Evolutionary conservation across 179 eudicot genomes (phyloP).

Genomic region (Actinidia arguta): DNA sequence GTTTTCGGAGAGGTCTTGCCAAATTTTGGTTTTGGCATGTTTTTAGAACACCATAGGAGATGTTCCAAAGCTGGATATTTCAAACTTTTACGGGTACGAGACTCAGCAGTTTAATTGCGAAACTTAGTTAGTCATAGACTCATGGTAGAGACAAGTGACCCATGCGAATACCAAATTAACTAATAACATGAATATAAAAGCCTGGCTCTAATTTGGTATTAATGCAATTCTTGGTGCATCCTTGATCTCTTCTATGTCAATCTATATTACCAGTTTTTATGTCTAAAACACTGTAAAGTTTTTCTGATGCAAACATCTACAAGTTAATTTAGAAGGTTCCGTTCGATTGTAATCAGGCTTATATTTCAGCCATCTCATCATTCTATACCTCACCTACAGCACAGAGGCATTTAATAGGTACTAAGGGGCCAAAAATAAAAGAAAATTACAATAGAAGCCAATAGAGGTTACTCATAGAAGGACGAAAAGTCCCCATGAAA

Average conservation of each 20-base stretch:
- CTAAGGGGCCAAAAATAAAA: neutral
- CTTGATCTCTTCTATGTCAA: neutral
- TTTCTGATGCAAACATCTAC: neutral
- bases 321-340: neutral
- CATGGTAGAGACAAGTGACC: too few species aligned
- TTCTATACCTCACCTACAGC: neutral
- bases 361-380: too few species aligned
- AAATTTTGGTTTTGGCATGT: too few species aligned
- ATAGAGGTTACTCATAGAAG: neutral
- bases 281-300: neutral
- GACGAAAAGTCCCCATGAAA: neutral
- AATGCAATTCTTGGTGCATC: neutral
- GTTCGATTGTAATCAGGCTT: too few species aligned
- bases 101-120: neutral
- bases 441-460: neutral
- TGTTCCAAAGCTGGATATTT: conserved; percentile 11
- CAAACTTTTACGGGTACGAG: neutral
- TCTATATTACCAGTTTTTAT: neutral
- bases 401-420: neutral
- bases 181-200: neutral
- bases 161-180: neutral
- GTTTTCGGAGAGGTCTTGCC: too few species aligned
- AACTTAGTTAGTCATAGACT: neutral
- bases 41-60: too few species aligned
- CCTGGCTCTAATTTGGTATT: neutral